Conservation (phyloP, 345 rosid species). For the Lagerstroemia speciosa region DNA sequence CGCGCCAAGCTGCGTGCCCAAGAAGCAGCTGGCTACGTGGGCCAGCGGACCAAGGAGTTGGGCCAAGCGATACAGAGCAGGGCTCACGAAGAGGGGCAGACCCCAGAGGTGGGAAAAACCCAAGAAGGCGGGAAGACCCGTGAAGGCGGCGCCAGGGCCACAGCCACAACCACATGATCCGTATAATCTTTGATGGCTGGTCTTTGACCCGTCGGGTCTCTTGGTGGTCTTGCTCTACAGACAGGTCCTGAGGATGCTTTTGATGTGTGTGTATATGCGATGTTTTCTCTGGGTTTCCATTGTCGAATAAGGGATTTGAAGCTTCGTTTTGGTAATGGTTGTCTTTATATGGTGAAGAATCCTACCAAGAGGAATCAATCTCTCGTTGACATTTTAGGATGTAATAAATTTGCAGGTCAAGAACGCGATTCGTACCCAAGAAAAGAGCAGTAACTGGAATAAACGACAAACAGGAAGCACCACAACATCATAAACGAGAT, state of each 20-base stretch:
- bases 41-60: conserved; percentile 24
- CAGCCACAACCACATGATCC: background rate
- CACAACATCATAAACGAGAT: too few species aligned
- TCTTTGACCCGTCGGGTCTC: background rate
- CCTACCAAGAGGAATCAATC: too few species aligned
- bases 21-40: conserved; percentile 18
- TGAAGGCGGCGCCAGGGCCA: background rate
- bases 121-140: background rate
- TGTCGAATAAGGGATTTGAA: background rate
- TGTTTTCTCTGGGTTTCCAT: background rate
- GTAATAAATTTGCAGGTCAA: too few species aligned
- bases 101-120: background rate
- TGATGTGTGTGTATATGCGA: background rate
- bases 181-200: background rate
- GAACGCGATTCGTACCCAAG: too few species aligned
- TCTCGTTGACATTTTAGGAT: too few species aligned
- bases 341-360: background rate
- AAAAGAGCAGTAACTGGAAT: too few species aligned
- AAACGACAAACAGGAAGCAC: too few species aligned
- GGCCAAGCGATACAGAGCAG: conserved; percentile 21
- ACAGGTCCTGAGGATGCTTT: background rate
- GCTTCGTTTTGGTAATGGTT: background rate
- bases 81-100: conserved; percentile 20
- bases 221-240: background rate
- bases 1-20: conserved; percentile 14